phyloP scores from a whole-genome alignment of 768 basidiomycete genomes.

The Leccinum aurantiacum region DNA sequence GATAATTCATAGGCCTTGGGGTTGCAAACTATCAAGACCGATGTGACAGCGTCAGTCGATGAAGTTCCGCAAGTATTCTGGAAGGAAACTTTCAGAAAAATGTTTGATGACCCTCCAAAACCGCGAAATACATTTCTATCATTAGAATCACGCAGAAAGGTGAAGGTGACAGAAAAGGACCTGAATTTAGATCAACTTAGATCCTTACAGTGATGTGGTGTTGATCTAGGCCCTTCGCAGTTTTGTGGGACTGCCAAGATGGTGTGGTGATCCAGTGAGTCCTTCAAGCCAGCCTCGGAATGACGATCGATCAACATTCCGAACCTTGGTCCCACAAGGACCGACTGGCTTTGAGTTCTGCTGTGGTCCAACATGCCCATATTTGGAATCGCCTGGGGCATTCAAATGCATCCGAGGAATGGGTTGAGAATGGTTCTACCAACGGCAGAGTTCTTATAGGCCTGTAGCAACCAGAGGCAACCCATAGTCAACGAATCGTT shows the following conservation, averaged over 20 bases:
- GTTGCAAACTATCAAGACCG: conserved; percentile 13
- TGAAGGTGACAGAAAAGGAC: conserved; percentile 8
- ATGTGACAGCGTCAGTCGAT: not conserved
- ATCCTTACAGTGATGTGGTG: conserved; percentile 5
- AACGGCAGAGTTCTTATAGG: not conserved
- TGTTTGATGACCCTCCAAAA: conserved; percentile 5
- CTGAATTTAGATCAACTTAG: conserved; percentile 13
- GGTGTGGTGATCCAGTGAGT: conserved; percentile 18
- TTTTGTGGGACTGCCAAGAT: conserved; percentile 14
- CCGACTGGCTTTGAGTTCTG: conserved; percentile 7
- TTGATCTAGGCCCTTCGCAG: conserved; percentile 15
- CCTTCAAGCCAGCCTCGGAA: conserved; percentile 1
- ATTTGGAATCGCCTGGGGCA: conserved; percentile 11
- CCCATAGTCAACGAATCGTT: not conserved
- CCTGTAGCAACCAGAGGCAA: too few species aligned
- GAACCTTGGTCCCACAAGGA: conserved; percentile 17
- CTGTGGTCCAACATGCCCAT: conserved; percentile 11
- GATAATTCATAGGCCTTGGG: not conserved
- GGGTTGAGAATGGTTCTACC: not conserved
- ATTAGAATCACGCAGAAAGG: conserved; percentile 9
- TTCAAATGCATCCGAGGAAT: conserved; percentile 4
- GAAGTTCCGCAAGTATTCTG: conserved; percentile 11
- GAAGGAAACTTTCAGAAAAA: conserved; percentile 8
- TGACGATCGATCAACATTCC: conserved; percentile 20
- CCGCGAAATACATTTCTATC: conserved; percentile 2